phyloP scores from a whole-genome alignment of 805 yeast genomes.

The Sugiyamaella americana region DNA sequence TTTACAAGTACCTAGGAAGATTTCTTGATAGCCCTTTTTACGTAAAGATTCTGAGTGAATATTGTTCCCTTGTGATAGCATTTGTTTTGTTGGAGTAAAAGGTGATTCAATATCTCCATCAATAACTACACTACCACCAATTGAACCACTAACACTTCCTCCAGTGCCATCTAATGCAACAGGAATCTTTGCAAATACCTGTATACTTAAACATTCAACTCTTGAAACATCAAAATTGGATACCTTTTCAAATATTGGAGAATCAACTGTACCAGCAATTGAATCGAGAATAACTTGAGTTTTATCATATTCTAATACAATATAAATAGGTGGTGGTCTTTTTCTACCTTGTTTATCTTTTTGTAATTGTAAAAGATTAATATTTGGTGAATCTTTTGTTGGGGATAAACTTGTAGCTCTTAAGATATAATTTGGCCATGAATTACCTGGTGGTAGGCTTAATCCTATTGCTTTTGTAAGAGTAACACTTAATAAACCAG shows the following conservation, averaged over 20 bases:
- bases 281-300: constrained; percentile 87
- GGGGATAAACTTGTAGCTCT: constrained; percentile 10
- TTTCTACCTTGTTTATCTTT: constrained; percentile 1
- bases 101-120: constrained; percentile 5
- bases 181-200: constrained; percentile 63
- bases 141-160: constrained; percentile 1
- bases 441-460: constrained; percentile 6
- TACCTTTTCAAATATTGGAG: constrained; percentile 81
- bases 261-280: constrained; percentile 67
- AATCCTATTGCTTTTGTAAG: constrained; percentile 12
- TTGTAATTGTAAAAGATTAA: background rate
- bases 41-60: constrained; percentile 2
- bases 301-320: constrained; percentile 91
- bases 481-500: constrained; percentile 16
- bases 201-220: constrained; percentile 61
- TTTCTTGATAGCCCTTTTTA: constrained; percentile 46
- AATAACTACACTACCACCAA: constrained; percentile 7
- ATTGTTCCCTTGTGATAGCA: constrained; percentile 1
- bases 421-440: constrained; percentile 7
- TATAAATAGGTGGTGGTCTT: constrained; percentile 55
- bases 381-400: constrained; percentile 3
- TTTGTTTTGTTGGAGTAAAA: constrained; percentile 6
- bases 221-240: constrained; percentile 85
- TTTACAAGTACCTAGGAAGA: constrained; percentile 66
- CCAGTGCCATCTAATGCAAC: background rate